Evolutionary conservation across 805 yeast genomes (phyloP), one percentile per base, ranked within the genome.

Genomic region (Metschnikowia shivogae): DNA sequence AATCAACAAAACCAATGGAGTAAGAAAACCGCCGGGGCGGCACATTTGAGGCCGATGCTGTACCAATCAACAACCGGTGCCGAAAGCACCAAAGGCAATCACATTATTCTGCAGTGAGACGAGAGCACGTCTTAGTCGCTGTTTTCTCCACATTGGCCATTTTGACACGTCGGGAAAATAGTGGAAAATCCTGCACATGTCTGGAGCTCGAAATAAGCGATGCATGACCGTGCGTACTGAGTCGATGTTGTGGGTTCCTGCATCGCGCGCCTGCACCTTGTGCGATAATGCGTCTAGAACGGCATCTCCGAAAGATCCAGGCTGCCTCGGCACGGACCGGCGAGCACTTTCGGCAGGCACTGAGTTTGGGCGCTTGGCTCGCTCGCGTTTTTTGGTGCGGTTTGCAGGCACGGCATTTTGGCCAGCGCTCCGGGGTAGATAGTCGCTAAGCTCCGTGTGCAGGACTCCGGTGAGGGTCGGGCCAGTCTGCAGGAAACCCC

Each of bases 11-110:
- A n/a, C 95, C 95, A 53, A 86, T 81, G 42, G 82, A 63, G 59
- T 86, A 88, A 4, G 88, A 78, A 42, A 86, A 42, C 81, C 69
- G 24, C 74, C 84, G 2, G 84, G 92, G 6, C 95, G 11, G 87
- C 89, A 10, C 73, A 61, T n/a, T 74, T 70, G 44, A 86, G 70
- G 90, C 82, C 12, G 80, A 67, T 45, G 89, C 89, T 3, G 90
- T 83, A 56, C 90, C 89, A 53, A 86, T 82, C 52, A 86, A 69
- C 45, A 86, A 58, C 90, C 95, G 1, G 93, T 85, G 45, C 93
- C 93, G 42, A 86, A 65, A 7, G 92, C 86, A 54, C 93, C 92
- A 54, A 87, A 79, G 52, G 93, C 85, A 58, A 84, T 80, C 85
- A 84, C 80, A 50, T 74, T 72, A 60, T 76, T 76, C 80, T 31